Conservation (phyloP, 208 protist species). For the Spongospora subterranea region DNA sequence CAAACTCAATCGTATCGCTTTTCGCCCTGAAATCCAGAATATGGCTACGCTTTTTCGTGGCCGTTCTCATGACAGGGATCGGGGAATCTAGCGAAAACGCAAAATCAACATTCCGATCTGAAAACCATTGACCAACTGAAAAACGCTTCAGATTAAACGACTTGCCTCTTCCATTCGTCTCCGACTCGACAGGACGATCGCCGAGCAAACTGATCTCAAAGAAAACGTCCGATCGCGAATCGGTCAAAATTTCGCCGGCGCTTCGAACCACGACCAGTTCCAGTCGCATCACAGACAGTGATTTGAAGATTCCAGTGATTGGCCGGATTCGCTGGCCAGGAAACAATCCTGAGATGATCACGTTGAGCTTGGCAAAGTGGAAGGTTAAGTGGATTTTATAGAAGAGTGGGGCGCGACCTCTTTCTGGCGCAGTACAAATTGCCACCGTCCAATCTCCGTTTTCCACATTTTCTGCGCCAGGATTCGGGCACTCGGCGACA, state of each 20-base stretch:
- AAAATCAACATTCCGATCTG: background rate
- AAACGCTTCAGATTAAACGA: background rate
- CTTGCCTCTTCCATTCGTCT: background rate
- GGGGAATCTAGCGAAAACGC: background rate
- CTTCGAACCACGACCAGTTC: background rate
- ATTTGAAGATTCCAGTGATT: no score
- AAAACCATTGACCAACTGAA: background rate
- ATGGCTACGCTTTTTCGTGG: constrained; percentile 42
- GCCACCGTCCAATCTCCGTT: no score
- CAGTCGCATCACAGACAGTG: no score
- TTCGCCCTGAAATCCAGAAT: constrained; percentile 41
- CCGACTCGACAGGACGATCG: background rate
- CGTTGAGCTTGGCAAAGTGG: no score
- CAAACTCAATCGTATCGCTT: constrained; percentile 53
- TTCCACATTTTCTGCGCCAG: no score
- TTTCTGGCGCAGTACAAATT: no score
- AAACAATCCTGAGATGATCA: no score
- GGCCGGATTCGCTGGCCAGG: no score
- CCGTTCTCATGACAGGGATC: background rate
- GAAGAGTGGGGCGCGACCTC: no score
- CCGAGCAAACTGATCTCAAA: constrained; percentile 25
- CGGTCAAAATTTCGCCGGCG: constrained; percentile 29
- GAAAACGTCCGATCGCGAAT: constrained; percentile 12
- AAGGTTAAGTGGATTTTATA: no score
- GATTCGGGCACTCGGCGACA: no score